phyloP scores from a whole-genome alignment of 805 yeast genomes.

The Wickerhamiella slavikovae region DNA sequence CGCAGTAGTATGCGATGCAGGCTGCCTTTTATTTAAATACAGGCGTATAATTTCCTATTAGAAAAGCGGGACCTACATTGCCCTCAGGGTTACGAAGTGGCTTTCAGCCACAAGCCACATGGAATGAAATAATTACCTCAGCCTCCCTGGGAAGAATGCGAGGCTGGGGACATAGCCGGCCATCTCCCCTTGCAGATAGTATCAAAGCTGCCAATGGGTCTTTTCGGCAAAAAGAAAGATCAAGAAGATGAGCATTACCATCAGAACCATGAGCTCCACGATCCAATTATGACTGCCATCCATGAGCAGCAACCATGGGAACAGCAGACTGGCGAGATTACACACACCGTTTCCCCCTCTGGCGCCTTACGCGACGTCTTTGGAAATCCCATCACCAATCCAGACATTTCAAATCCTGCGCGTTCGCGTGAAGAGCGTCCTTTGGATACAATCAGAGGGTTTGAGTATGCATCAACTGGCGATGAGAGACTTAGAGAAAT shows the following conservation, averaged over 20 bases:
- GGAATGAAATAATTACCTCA: no score
- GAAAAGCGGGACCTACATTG: no score
- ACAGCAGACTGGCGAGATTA: constrained; percentile 24
- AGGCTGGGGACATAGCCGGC: no score
- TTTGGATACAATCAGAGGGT: constrained; percentile 79
- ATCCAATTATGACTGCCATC: constrained; percentile 83
- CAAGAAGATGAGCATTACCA: constrained; percentile 1
- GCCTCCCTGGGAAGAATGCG: no score
- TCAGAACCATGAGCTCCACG: constrained; percentile 37
- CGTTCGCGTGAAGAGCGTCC: constrained; percentile 92
- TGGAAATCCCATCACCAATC: constrained; percentile 57
- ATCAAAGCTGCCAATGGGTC: no score
- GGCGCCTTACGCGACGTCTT: constrained; percentile 57
- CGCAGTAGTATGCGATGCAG: no score
- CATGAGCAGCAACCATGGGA: constrained; percentile 94
- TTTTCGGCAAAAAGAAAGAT: constrained; percentile 10
- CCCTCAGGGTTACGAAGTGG: no score
- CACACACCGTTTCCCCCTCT: constrained; percentile 24
- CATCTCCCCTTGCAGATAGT: no score
- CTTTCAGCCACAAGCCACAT: no score
- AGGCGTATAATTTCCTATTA: no score
- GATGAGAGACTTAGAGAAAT: constrained; percentile 63
- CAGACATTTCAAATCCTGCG: constrained; percentile 86
- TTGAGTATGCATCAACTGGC: constrained; percentile 88
- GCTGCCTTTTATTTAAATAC: no score